Base-by-base conservation (phyloP, 352 stramenopile genomes). In the Globisporangium alternatum region DNA sequence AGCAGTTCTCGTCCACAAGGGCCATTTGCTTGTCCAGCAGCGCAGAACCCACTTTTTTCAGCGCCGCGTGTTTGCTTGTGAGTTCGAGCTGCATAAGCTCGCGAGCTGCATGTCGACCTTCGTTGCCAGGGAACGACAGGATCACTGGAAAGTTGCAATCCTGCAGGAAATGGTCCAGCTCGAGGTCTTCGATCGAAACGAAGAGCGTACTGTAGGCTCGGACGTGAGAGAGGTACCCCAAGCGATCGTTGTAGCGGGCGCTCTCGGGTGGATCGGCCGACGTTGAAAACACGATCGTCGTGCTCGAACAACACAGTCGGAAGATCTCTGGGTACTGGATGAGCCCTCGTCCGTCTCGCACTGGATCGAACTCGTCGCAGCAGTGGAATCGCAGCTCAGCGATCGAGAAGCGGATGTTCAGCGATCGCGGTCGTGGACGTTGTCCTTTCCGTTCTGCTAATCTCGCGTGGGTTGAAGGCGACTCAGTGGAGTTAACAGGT, bases 141-240 rank as follows among this genome's bases (percentile, higher is more conserved):
- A 93, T 80, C 25, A 89, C 66, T 3, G 86, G 84, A 17, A 93
- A 93, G 49, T 90, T 88, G 69, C 84, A 93, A 1, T 72, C 74
- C 49, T 81, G 71, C 30, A 93, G 57, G 47, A 90, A 91, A 71
- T 95, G 84, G 30, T 86, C 80, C 33, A 91, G 47, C 64, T 92
- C 75, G 17, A 91, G 41, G 25, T 79, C 68, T 52, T 78, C 67
- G 15, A 92, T 39, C 19, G 62, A 49, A 31, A 86, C 39, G 33
- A 81, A 89, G 12, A 91, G 59, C 15, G 78, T 78, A 17, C 70
- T 84, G 68, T 90, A 93, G 28, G 72, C 69, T 31, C 77, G 74
- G 51, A 95, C 69, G 59, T 93, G 79, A 4, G 78, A 77, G 9
- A 92, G 49, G 68, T 93, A 93, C 1, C 86, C 86, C 30, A 92